Evolutionary conservation across 441 rosid genomes (phyloP).

Genomic region (Kokia cookei): DNA sequence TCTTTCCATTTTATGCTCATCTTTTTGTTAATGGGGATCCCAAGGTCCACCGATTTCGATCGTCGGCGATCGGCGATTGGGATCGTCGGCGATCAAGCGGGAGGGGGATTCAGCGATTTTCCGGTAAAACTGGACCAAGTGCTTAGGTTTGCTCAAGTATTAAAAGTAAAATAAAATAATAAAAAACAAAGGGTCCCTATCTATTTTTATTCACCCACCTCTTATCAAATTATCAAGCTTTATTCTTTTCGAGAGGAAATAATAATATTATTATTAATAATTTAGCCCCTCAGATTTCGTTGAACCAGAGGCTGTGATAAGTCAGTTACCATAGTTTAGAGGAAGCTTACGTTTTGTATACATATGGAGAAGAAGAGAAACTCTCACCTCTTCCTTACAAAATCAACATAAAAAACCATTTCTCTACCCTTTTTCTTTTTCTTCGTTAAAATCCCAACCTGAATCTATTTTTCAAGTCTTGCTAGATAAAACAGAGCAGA

Average conservation of each 20-base stretch:
- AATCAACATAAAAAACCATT: slow-evolving; percentile 6
- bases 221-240: background rate
- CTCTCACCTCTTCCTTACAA: slow-evolving; percentile 7
- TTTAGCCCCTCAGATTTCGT: slow-evolving; percentile 4
- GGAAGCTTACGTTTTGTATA: slow-evolving; percentile 36
- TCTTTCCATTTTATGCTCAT: background rate
- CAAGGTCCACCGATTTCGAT: background rate
- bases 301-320: slow-evolving; percentile 20
- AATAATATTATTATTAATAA: background rate
- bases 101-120: background rate
- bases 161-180: background rate
- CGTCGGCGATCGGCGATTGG: background rate
- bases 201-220: background rate
- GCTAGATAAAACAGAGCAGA: slow-evolving; percentile 16
- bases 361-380: slow-evolving; percentile 30
- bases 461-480: slow-evolving; percentile 9
- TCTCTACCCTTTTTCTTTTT: slow-evolving; percentile 13
- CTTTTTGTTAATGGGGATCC: background rate
- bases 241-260: background rate
- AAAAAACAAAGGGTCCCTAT: background rate
- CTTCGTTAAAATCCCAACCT: slow-evolving; percentile 16
- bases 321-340: slow-evolving; percentile 19
- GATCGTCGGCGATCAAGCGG: background rate
- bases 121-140: background rate
- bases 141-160: background rate